Evolutionary conservation across 352 stramenopile species (phyloP).

Genomic region (Phytophthora cajani): DNA sequence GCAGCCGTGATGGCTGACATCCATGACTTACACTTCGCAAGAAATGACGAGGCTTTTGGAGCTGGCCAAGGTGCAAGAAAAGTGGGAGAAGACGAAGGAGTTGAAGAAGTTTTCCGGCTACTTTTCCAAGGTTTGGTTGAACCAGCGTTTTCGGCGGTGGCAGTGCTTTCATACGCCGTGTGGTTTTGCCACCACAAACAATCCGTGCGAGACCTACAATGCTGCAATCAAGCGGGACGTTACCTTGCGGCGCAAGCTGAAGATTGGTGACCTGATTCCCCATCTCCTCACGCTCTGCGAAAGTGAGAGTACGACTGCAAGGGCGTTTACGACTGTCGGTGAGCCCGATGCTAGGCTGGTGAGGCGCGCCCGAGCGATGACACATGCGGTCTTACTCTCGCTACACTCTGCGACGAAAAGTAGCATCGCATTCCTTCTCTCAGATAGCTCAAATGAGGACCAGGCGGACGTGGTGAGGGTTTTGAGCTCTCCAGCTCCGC

Average conservation of each 20-base stretch:
- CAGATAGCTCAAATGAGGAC: not conserved
- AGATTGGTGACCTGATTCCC: conserved; percentile 11
- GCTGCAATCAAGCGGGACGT: conserved; percentile 12
- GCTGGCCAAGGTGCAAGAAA: not conserved
- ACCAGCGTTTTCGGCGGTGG: conserved; percentile 6
- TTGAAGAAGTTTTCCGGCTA: not conserved
- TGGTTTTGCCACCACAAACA: conserved; percentile 30
- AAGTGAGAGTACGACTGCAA: not conserved
- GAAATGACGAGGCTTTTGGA: conserved; percentile 3
- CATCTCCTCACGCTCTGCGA: conserved; percentile 4
- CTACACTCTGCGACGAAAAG: not conserved
- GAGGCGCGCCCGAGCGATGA: not conserved
- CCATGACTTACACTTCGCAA: conserved; percentile 17
- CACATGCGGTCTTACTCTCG: not conserved
- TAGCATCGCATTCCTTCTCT: conserved; percentile 3
- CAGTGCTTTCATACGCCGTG: conserved; percentile 23
- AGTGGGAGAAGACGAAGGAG: not conserved
- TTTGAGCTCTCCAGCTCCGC: not conserved
- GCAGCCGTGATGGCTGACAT: conserved; percentile 11
- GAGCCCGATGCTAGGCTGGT: not conserved
- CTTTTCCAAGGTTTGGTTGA: conserved; percentile 1
- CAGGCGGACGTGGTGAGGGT: not conserved
- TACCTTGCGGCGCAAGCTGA: conserved; percentile 11
- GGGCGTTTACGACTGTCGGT: not conserved
- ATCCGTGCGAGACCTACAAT: conserved; percentile 16